Base-by-base conservation (phyloP, 106 monocot species). In the Allium cepa region DNA sequence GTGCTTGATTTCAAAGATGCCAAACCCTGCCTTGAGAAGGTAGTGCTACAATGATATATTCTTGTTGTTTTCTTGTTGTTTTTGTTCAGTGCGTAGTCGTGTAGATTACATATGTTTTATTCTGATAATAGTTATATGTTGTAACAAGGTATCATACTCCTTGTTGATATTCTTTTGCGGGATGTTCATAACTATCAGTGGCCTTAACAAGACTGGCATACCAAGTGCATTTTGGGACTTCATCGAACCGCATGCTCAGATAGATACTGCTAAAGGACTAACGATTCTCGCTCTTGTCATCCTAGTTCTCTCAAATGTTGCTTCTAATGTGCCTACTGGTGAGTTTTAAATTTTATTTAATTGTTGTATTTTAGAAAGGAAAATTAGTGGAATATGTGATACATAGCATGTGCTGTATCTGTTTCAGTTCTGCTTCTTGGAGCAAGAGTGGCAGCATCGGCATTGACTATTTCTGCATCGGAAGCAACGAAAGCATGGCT, bases 241-340 rank as follows among this genome's bases (percentile, higher is more conserved):
- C 63, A 71, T 90, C 80, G 78, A 90, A 69, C 94, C 94, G 11
- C 69, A 90, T 61, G 78, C 90, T 3, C 76, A 60, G 62, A 85
- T 91, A 48, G 79, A 87, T 60, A 76, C 75, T 67, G 52, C 58
- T 13, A 36, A 49, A 14, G 87, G 94, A 9, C 48, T 83, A 64
- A 76, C 73, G 0, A 62, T 90, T 12, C 84, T 94, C 49, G 59
- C 87, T 11, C 50, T 83, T 17, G 94, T 90, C 7, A 81, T 94
- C 27, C 82, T 90, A 65, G 55, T 90, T 47, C 90, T 94, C 53
- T 94, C 90, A 62, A 94, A 94, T 73, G 59, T 94, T 60, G 94
- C 94, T 62, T 94, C 94, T 53, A 94, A 94, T 68, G 94, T 94
- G 9, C 90, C 90, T 4, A 90, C 90, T 6, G 94, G 94, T 94